phyloP scores from a whole-genome alignment of 495 filamentous ascomycete species.

The Tuber umbilicatum region DNA sequence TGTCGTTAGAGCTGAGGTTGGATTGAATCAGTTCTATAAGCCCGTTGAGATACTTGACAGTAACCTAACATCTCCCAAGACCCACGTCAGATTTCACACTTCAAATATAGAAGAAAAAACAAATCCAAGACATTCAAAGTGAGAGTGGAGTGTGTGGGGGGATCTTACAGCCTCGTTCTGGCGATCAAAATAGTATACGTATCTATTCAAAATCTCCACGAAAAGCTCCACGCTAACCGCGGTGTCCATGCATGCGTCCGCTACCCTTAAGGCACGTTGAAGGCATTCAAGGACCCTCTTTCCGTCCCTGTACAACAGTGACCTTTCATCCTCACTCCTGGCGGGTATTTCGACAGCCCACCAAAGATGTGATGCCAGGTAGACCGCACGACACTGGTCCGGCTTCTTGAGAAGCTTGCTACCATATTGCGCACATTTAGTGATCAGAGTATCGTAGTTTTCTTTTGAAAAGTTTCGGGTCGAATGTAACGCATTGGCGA shows the following conservation, averaged over 20 bases:
- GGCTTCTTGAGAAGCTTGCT: conserved; percentile 97
- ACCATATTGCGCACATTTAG: conserved; percentile 91
- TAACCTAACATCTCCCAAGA: conserved; percentile 55
- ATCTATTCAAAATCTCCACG: conserved; percentile 94
- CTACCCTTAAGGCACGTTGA: conserved; percentile 88
- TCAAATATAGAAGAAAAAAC: not conserved
- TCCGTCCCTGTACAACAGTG: conserved; percentile 78
- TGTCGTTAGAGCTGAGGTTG: conserved; percentile 74
- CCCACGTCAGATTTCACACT: conserved; percentile 24
- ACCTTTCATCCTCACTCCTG: conserved; percentile 72
- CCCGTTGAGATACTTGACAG: conserved; percentile 95
- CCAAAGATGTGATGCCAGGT: conserved; percentile 92
- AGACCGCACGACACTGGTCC: conserved; percentile 94
- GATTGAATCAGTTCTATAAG: conserved; percentile 97
- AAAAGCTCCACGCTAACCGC: conserved; percentile 95
- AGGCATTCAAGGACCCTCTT: conserved; percentile 95
- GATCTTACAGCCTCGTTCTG: conserved; percentile 85
- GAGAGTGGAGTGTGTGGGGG: not conserved
- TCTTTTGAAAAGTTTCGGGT: conserved; percentile 85
- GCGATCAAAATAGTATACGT: conserved; percentile 98
- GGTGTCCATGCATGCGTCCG: conserved; percentile 99
- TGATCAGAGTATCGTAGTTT: conserved; percentile 97
- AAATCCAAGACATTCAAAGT: not conserved
- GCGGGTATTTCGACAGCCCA: conserved; percentile 87
- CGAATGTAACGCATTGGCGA: conserved; percentile 79